Conservation (phyloP, 148 eudicot genomes). For the Rhododendron mucronatum region DNA sequence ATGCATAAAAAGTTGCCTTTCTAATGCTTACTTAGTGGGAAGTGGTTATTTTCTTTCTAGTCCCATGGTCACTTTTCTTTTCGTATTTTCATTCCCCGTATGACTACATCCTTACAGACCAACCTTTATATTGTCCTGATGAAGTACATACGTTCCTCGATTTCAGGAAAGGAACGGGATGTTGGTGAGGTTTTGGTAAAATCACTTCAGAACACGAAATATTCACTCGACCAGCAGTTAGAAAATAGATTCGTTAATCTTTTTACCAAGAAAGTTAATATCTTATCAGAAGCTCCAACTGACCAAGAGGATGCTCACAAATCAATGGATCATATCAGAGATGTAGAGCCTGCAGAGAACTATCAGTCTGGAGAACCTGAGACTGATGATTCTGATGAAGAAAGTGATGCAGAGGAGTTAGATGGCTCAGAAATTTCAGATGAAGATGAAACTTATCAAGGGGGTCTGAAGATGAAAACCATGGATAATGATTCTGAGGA, state of each 20-base stretch:
- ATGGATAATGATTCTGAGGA: slow-evolving; percentile 30
- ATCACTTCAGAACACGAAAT: slow-evolving; percentile 70
- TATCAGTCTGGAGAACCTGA: slow-evolving; percentile 24
- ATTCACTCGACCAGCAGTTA: slow-evolving; percentile 70
- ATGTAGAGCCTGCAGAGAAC: slow-evolving; percentile 27
- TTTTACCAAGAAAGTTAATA: slow-evolving; percentile 39
- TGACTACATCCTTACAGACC: not conserved
- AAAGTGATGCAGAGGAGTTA: slow-evolving; percentile 35
- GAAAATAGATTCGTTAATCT: slow-evolving; percentile 61
- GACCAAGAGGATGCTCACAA: slow-evolving; percentile 25
- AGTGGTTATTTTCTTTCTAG: not conserved
- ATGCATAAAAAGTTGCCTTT: not conserved
- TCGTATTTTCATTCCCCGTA: not conserved
- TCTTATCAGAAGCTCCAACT: slow-evolving; percentile 14
- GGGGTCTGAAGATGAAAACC: slow-evolving; percentile 8
- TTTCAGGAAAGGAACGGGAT: slow-evolving; percentile 58
- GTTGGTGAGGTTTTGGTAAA: slow-evolving; percentile 75
- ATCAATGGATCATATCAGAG: slow-evolving; percentile 14
- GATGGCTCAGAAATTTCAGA: slow-evolving; percentile 38
- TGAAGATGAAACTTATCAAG: slow-evolving; percentile 22
- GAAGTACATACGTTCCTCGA: not conserved
- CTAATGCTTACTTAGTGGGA: not conserved
- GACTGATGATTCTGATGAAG: slow-evolving; percentile 43
- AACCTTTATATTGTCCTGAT: not conserved
- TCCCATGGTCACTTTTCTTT: slow-evolving; percentile 1